Base-by-base conservation (phyloP, 257 asterid species). In the Scutellaria baicalensis region DNA sequence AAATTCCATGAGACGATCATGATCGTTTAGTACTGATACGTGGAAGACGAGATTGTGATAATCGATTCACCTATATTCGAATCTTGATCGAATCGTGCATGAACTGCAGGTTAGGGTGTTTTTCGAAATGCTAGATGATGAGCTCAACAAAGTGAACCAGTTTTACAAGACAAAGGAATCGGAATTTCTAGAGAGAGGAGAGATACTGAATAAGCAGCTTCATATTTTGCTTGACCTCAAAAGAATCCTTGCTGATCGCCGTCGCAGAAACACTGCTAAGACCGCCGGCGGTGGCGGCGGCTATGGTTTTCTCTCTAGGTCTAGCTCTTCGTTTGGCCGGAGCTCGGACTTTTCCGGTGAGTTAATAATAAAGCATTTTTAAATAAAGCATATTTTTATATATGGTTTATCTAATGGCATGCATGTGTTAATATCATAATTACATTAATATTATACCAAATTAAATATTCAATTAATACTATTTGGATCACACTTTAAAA, bases 121-220 rank as follows among this genome's bases (percentile, higher is more conserved):
- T 66, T 88, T 91, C 35, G 93, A 86, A 60, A 79, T 70, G 78
- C 65, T 91, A 68, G 90, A 94, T 10, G 92, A 82, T 2, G 98
- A 94, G 74, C 83, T 88, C 1, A 84, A 84, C 52, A 94, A 94
- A 78, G 97, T 94, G 61, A 86, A 91, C 79, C 81, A 82, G 49
- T 94, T 94, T 69, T 91, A 89, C 74, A 74, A 61, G 60, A 80
- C 72, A 4, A 94, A 85, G 77, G 99, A 94, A 52, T 57, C 57
- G 0, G 99, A 94, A 59, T 89, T 91, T 68, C 77, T 91, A 2
- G 93, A 91, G 55, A 89, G 97, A 71, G 99, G 93, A 1, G 92
- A 89, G 2, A 59, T 72, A 42, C 59, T 94, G 10, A 89, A 82
- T 18, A 91, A 82, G 66, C 99, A 94, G 67, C 93, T 91, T 12